Base-by-base conservation (phyloP, 2,329 filamentous ascomycete genomes). In the Bisporella sp. region DNA sequence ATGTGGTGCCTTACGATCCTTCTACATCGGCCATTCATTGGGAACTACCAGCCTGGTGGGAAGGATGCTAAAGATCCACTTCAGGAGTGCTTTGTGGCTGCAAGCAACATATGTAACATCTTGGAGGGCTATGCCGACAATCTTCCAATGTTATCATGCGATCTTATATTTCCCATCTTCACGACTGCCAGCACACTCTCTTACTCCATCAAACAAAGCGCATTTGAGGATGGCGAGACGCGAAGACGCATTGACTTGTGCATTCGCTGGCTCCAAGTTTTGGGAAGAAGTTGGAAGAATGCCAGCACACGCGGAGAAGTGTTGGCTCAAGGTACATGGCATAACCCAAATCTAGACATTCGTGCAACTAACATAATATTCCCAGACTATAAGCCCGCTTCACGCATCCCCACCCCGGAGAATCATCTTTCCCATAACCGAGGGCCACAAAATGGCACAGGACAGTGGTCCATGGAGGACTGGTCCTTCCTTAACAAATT, bases 1-100 rank as follows among this genome's bases (percentile, higher is more conserved):
- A 45, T 45, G 42, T 45, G 42, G 42, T 45, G 42, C 13, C 8
- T 45, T 31, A 45, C 42, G 8, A 45, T 45, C 28, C 30, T 45
- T 3, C 21, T 45, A 8, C 42, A 45, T 30, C 12, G 42, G 30
- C 42, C 42, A 21, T 45, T 45, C 30, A 32, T 45, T 13, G 9
- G 21, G 3, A 8, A 37, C 35, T 5, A 45, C 21, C 6, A 30
- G 3, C 5, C 8, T 8, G 28, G 31, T 9, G 30, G 8, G 8
- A 31, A 9, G 12, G 30, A 6, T 13, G 13, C 42, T 9, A 30
- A 6, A 11, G 8, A 31, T 13, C 42, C 42, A 2, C 42, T 45
- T 8, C 42, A 45, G 8, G 9, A 29, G 9, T 45, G 42, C 31
- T 21, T 45, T 13, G 9, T 32, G 28, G 42, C 42, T 7, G 42